Percentiles rank a stretch among this genome's conserved stretches.
phyloP scores from a whole-genome alignment of 2,329 filamentous ascomycete species.

The Parastagonospora nodorum region DNA sequence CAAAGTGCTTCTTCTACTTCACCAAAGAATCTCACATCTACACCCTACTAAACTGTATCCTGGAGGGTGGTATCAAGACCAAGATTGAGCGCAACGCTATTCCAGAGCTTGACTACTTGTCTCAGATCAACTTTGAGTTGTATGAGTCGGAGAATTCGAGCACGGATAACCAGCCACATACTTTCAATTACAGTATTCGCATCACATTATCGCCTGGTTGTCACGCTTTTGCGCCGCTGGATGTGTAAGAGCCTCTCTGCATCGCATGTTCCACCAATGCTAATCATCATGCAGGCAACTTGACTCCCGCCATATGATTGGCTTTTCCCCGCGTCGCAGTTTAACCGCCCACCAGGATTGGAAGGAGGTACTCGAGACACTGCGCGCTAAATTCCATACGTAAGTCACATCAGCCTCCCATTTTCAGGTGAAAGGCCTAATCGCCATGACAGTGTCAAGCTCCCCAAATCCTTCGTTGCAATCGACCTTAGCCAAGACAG shows the following conservation, averaged over 20 bases:
- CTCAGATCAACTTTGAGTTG: conserved; percentile 96
- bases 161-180: conserved; percentile 64
- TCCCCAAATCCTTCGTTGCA: conserved; percentile 57
- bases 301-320: conserved; percentile 95
- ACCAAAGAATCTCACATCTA: conserved; percentile 99
- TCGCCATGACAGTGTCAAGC: conserved; percentile 48
- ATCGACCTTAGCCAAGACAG: conserved; percentile 57
- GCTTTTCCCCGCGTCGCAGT: conserved; percentile 86
- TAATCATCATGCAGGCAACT: conserved; percentile 62
- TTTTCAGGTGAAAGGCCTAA: not conserved
- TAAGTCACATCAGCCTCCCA: conserved; percentile 55
- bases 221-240: conserved; percentile 93
- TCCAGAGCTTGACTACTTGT: conserved; percentile 95
- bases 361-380: conserved; percentile 94
- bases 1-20: conserved; percentile 98
- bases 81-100: conserved; percentile 96
- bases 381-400: conserved; percentile 94
- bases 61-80: conserved; percentile 94
- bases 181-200: conserved; percentile 92
- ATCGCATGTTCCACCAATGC: not conserved
- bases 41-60: conserved; percentile 94
- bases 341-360: conserved; percentile 91
- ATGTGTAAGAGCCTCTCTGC: conserved; percentile 62
- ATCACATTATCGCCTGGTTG: conserved; percentile 96
- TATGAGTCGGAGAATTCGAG: conserved; percentile 87